Evolutionary conservation across 1,284 basidiomycete genomes (phyloP), one percentile per base, ranked within the genome.

Genomic region (Cutaneotrichosporon sp.): DNA sequence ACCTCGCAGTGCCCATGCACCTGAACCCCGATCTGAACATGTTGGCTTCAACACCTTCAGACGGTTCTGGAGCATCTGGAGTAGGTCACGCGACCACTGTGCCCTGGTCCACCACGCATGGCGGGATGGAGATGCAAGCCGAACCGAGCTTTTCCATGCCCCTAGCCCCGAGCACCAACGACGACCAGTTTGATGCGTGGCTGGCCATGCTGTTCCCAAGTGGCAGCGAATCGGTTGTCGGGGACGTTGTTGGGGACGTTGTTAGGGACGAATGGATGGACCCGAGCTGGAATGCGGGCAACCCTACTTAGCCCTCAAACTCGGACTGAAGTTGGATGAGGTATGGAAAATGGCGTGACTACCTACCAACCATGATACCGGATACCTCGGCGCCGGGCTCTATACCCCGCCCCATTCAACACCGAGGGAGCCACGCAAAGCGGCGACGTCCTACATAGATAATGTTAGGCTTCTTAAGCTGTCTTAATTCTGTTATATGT

Each of bases 141-240:
- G 47, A 51, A 5, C 10, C 55, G 16, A 10, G 30, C 34, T 40
- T 42, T 13, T 32, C 52, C 30, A 50, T 56, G 47, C 58, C 58
- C 13, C 31, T 60, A 1, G 56, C 50, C 16, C 63, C 56, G 5
- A 52, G 55, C 16, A 51, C 55, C 7, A 58, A 58, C 50, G 63
- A 65, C 40, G 63, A 61, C 49, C 60, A 65, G 50, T 65, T 65
- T 22, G 63, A 65, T 22, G 60, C 60, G 18, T 65, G 63, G 63
- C 59, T 65, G 22, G 63, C 63, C 31, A 61, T 61, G 59, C 63
- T 65, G 30, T 65, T 65, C 63, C 63, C 63, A 16, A 36, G 10
- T 16, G 56, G 47, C 2, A 46, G 26, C 26, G 26, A 26, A 26
- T 26, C 26, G 26, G 26, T 26, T 3, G 26, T 26, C 3, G 26